Evolutionary conservation across 306 rosid genomes (phyloP), one percentile per base, ranked within the genome.

Genomic region (Cyclanthera cordifolia): DNA sequence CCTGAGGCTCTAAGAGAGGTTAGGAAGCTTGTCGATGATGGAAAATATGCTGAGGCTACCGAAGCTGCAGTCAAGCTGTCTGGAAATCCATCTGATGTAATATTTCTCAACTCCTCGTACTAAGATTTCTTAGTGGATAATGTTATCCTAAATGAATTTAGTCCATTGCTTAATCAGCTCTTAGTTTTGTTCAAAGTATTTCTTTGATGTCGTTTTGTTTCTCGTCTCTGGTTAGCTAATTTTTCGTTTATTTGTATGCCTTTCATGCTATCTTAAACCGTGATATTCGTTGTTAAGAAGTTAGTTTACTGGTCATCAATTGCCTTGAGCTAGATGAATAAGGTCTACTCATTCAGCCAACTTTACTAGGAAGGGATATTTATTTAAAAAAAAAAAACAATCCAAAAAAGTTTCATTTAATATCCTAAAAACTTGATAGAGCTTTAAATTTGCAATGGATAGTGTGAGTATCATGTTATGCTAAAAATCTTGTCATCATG

Each of bases 21-120:
- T 57, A 82, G 96, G 69, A 87, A 92, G 66, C 93, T 88, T 47
- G 96, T 92, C 43, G 93, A 89, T 54, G 74, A 76, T 73, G 85
- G 84, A 39, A 76, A 85, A 53, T 92, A 74, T 80, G 66, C 76
- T 20, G 96, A 81, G 79, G 98, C 98, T 56, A 92, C 96, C 4
- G 37, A 73, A 65, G 89, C 73, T 21, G 96, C 96, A 9, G 85
- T 76, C 77, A 78, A 89, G 72, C 80, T 92, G 79, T 79, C 86
- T 1, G 97, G 87, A 74, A 49, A 77, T 6, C 86, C 83, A 41
- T 80, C 90, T 60, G 93, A 71, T 76, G 97, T 92, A 49, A 50
- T 67, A 54, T 56, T 58, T 53, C 66, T 28, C 13, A 58, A 55
- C 15, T 52, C 77, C 23, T 27, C 70, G 14, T 11, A 23, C 16